Conservation (phyloP, 2,329 filamentous ascomycete species). For the Escovopsis sp. region DNA sequence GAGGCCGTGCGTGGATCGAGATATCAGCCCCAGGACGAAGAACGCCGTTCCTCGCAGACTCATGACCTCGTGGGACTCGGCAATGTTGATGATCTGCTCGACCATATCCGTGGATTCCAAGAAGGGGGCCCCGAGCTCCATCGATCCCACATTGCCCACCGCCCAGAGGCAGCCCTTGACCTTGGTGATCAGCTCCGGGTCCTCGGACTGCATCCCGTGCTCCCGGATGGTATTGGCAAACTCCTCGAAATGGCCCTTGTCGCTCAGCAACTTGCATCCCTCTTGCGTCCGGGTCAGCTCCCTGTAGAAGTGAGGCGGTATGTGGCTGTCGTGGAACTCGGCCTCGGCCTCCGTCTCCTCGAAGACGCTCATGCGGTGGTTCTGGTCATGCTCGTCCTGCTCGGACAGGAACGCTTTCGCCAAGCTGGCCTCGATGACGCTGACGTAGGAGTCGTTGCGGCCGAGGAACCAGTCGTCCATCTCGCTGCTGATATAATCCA, state of each 20-base stretch:
- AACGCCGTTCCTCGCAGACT: slow-evolving; percentile 91
- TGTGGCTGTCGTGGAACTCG: slow-evolving; percentile 47
- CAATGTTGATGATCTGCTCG: slow-evolving; percentile 73
- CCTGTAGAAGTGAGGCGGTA: slow-evolving; percentile 96
- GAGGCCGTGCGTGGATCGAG: slow-evolving; percentile 77
- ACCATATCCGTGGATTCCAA: slow-evolving; percentile 84
- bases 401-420: slow-evolving; percentile 68
- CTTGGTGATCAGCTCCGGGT: slow-evolving; percentile 73
- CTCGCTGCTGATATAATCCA: slow-evolving; percentile 98
- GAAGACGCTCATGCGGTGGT: slow-evolving; percentile 43
- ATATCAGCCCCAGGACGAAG: slow-evolving; percentile 87
- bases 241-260: slow-evolving; percentile 93
- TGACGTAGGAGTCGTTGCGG: slow-evolving; percentile 90
- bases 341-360: slow-evolving; percentile 42
- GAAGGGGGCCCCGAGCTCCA: slow-evolving; percentile 93
- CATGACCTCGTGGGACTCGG: slow-evolving; percentile 77
- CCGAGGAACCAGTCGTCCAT: slow-evolving; percentile 99
- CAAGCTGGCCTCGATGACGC: slow-evolving; percentile 87
- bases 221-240: slow-evolving; percentile 83
- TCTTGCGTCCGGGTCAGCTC: slow-evolving; percentile 87
- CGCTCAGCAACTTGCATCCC: slow-evolving; percentile 74
- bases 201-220: slow-evolving; percentile 70
- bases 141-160: slow-evolving; percentile 92
- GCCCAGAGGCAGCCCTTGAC: slow-evolving; percentile 97
- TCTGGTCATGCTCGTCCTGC: slow-evolving; percentile 33